A percentile compares a stretch with the other conserved stretches of the same genome.
Conservation (phyloP, 106 monocot genomes). For the Iris macrosiphon region DNA sequence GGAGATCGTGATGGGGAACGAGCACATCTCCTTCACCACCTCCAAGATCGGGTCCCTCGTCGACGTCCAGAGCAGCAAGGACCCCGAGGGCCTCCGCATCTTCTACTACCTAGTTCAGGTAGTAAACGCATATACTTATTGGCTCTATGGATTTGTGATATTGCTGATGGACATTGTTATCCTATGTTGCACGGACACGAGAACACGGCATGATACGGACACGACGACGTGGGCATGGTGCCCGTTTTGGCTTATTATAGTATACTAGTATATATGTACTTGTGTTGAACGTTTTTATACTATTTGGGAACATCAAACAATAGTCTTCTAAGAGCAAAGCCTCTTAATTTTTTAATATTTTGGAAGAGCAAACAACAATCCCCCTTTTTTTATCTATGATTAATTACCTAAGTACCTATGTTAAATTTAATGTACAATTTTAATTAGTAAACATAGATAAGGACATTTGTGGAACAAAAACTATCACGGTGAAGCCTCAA, state of each 20-base stretch:
- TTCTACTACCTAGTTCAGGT: conserved; percentile 97
- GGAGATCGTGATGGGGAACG: conserved; percentile 98
- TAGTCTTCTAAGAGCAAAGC: too few relatives aligned
- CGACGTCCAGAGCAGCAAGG: conserved; percentile 89
- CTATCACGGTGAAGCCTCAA: too few relatives aligned
- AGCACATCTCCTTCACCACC: conserved; percentile 95
- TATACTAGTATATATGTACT: background rate
- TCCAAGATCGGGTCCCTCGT: conserved; percentile 97
- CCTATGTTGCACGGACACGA: too few relatives aligned
- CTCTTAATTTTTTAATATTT: too few relatives aligned
- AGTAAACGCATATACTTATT: background rate
- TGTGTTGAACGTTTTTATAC: background rate
- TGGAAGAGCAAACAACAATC: too few relatives aligned
- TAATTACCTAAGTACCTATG: too few relatives aligned
- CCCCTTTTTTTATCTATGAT: too few relatives aligned
- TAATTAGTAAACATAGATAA: too few relatives aligned
- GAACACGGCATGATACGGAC: background rate
- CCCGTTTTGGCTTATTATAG: background rate
- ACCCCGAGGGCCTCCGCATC: conserved; percentile 87
- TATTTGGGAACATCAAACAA: background rate
- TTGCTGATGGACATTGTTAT: too few relatives aligned
- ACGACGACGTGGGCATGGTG: background rate
- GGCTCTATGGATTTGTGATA: too few relatives aligned
- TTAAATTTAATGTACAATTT: too few relatives aligned
- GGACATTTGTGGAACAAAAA: too few relatives aligned